Evolutionary conservation across 257 asterid genomes (phyloP).

Genomic region (Phtheirospermum japonicum): DNA sequence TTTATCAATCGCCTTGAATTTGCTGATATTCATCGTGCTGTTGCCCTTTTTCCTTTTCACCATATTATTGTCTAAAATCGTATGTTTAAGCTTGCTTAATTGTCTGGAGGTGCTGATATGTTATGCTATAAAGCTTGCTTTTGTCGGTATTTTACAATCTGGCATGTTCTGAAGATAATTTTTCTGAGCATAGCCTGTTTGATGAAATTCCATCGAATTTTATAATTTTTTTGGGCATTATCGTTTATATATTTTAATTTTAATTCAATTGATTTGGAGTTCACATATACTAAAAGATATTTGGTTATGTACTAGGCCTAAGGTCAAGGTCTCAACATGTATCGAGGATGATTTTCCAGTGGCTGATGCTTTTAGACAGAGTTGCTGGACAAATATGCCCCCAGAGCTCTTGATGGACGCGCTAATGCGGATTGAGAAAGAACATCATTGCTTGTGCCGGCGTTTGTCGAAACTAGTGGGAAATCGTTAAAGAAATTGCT

Average conservation of each 20-base stretch:
- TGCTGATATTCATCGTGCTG: constrained; percentile 14
- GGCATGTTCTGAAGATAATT: too few relatives aligned
- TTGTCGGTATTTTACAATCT: too few relatives aligned
- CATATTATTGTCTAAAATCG: neutral
- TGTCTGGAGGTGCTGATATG: too few relatives aligned
- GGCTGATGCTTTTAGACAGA: constrained; percentile 77
- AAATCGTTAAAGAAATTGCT: constrained; percentile 74
- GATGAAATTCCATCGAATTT: too few relatives aligned
- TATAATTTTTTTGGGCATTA: too few relatives aligned
- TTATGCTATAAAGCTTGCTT: too few relatives aligned
- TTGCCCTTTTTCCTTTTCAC: constrained; percentile 1
- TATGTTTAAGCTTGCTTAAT: constrained; percentile 7
- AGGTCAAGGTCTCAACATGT: constrained; percentile 57
- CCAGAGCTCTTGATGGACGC: constrained; percentile 91
- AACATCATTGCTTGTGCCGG: constrained; percentile 92
- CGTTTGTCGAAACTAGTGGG: constrained; percentile 96
- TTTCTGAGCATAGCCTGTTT: too few relatives aligned
- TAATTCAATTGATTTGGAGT: too few relatives aligned
- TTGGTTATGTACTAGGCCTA: too few relatives aligned
- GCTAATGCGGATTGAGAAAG: constrained; percentile 62
- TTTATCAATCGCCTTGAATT: neutral
- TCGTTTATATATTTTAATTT: too few relatives aligned
- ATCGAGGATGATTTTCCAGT: constrained; percentile 45
- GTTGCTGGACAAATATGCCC: constrained; percentile 96
- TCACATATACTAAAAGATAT: constrained; percentile 52